These are phyloP conservation scores for Saturnispora hagleri DNA, from an alignment of 805 yeast genomes.

Conservation along the genomic window DNA sequence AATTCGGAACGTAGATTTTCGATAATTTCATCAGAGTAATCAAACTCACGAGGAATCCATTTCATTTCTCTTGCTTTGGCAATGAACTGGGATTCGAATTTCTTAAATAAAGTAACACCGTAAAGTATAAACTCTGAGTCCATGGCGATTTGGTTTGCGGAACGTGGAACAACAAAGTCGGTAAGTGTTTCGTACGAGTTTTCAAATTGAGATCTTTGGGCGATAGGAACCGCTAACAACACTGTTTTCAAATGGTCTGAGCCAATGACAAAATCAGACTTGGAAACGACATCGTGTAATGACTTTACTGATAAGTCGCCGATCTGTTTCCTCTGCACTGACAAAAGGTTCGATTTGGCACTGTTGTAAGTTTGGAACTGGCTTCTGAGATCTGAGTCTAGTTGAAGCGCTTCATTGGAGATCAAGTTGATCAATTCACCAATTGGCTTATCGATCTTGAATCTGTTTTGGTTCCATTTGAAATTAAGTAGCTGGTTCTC, in stretches of 20 bases:
- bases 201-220: constrained; percentile 49
- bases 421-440: constrained; percentile 63
- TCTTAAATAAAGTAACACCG: constrained; percentile 78
- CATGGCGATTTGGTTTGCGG: constrained; percentile 58
- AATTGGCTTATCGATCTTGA: constrained; percentile 75
- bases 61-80: constrained; percentile 70
- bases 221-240: constrained; percentile 81
- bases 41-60: constrained; percentile 89
- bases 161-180: constrained; percentile 84
- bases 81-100: constrained; percentile 60
- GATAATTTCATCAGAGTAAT: constrained; percentile 69
- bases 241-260: constrained; percentile 82
- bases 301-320: constrained; percentile 92
- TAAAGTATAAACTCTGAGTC: constrained; percentile 71
- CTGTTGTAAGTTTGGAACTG: constrained; percentile 66
- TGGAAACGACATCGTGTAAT: constrained; percentile 77
- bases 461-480: constrained; percentile 83
- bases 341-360: constrained; percentile 74
- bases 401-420: constrained; percentile 66
- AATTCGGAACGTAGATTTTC: constrained; percentile 71
- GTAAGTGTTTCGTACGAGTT: constrained; percentile 66
- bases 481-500: constrained; percentile 29
- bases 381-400: constrained; percentile 79
- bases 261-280: constrained; percentile 72
- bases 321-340: constrained; percentile 86